These are phyloP conservation scores for Lanmaoa pseudosensibilis DNA, from an alignment of 768 basidiomycete genomes.

Conservation along the genomic window DNA sequence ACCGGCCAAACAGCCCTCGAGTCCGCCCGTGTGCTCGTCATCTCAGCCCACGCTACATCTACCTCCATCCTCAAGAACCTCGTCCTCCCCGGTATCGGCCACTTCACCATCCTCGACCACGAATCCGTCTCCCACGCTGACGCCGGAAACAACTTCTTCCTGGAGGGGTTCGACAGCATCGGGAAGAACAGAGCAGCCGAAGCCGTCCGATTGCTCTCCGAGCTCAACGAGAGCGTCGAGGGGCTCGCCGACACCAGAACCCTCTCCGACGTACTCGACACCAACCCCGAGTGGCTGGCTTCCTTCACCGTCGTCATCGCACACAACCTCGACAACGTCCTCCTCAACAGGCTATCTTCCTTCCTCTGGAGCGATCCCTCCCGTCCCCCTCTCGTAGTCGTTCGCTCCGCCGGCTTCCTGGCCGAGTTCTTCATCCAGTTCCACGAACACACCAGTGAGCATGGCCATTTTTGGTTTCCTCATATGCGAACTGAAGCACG, in stretches of 20 bases:
- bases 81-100: constrained; percentile 93
- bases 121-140: constrained; percentile 64
- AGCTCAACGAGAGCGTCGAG: constrained; percentile 87
- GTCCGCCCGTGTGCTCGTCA: constrained; percentile 73
- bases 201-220: constrained; percentile 70
- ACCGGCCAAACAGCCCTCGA: constrained; percentile 90
- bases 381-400: constrained; percentile 68
- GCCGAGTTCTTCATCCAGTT: constrained; percentile 89
- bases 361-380: constrained; percentile 67
- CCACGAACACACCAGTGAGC: constrained; percentile 80
- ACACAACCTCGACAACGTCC: constrained; percentile 66
- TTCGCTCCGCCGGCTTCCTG: constrained; percentile 86
- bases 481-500: background rate
- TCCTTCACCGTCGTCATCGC: constrained; percentile 81
- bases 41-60: constrained; percentile 79
- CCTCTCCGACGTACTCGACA: constrained; percentile 57
- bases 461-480: background rate
- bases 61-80: constrained; percentile 94
- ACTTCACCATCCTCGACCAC: constrained; percentile 88
- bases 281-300: constrained; percentile 51
- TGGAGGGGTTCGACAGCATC: constrained; percentile 72
- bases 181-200: constrained; percentile 80
- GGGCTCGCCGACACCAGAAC: constrained; percentile 60
- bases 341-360: constrained; percentile 59
- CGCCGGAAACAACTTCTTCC: constrained; percentile 95